These are phyloP conservation scores for Cercospora beticola DNA, from an alignment of 2,329 filamentous ascomycete genomes.

Conservation along the genomic window DNA sequence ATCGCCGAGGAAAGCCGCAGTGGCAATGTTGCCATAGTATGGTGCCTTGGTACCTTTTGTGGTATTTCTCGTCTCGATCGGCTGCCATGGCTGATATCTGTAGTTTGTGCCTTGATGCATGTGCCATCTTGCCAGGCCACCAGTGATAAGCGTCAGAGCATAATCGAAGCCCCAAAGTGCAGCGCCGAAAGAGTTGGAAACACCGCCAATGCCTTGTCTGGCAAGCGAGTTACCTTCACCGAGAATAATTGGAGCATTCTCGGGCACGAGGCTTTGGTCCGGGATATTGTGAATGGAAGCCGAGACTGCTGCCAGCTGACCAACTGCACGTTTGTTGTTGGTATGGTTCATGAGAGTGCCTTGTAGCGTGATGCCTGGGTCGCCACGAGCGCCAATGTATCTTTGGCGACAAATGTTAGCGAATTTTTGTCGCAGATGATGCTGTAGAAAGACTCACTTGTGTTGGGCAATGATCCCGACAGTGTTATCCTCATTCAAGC, in stretches of 20 bases:
- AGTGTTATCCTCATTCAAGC: conserved; percentile 50
- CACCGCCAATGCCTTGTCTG: conserved; percentile 59
- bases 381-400: conserved; percentile 55
- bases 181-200: conserved; percentile 65
- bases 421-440: not conserved
- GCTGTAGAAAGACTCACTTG: conserved; percentile 49
- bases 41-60: conserved; percentile 60
- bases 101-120: conserved; percentile 66
- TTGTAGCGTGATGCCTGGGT: conserved; percentile 61
- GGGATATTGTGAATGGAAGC: conserved; percentile 52
- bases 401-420: conserved; percentile 48
- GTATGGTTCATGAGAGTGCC: conserved; percentile 64
- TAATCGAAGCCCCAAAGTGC: conserved; percentile 66
- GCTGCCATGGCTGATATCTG: conserved; percentile 62
- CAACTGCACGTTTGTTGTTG: conserved; percentile 35
- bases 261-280: conserved; percentile 47
- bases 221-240: conserved; percentile 64
- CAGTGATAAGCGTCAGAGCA: conserved; percentile 57
- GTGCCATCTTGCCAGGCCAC: conserved; percentile 57
- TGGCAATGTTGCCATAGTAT: conserved; percentile 63
- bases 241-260: conserved; percentile 53
- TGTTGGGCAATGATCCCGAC: conserved; percentile 59
- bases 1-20: conserved; percentile 56
- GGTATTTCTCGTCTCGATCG: conserved; percentile 52
- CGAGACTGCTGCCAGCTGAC: conserved; percentile 35